phyloP scores from a whole-genome alignment of 2,329 filamentous ascomycete genomes.

The Ceratocystis cubensis region DNA sequence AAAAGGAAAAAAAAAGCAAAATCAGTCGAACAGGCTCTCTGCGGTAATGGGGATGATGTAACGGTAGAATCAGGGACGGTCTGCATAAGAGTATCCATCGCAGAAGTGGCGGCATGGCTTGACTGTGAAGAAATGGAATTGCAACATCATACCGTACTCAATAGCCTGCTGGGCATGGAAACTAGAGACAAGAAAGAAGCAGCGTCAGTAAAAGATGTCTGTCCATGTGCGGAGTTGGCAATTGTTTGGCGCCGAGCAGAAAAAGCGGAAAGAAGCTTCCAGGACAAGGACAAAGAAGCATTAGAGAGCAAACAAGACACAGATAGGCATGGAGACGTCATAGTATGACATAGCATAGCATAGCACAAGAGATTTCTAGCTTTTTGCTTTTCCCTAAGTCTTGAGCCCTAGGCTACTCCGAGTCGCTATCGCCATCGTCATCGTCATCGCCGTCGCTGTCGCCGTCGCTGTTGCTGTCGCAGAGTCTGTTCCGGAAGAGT shows the following conservation, averaged over 20 bases:
- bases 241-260: not conserved
- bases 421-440: not conserved
- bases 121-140: constrained; percentile 5
- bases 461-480: too few species aligned
- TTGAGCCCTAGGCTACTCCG: not conserved
- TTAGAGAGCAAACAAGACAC: not conserved
- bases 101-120: constrained; percentile 10
- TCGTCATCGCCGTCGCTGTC: too few species aligned
- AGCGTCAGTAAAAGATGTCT: constrained; percentile 1
- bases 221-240: not conserved
- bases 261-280: not conserved
- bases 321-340: not conserved
- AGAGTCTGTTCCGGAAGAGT: too few species aligned
- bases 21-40: constrained; percentile 14
- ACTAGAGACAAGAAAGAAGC: constrained; percentile 35
- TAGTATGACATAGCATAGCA: not conserved
- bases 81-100: not conserved
- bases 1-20: not conserved
- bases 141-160: constrained; percentile 66
- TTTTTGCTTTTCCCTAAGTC: not conserved
- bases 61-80: not conserved
- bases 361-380: too few species aligned
- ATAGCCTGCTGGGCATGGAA: constrained; percentile 98
- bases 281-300: not conserved
- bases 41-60: not conserved